These are phyloP conservation scores for Neofusicoccum laricinum DNA, from an alignment of 2,329 filamentous ascomycete genomes.

Conservation along the genomic window DNA sequence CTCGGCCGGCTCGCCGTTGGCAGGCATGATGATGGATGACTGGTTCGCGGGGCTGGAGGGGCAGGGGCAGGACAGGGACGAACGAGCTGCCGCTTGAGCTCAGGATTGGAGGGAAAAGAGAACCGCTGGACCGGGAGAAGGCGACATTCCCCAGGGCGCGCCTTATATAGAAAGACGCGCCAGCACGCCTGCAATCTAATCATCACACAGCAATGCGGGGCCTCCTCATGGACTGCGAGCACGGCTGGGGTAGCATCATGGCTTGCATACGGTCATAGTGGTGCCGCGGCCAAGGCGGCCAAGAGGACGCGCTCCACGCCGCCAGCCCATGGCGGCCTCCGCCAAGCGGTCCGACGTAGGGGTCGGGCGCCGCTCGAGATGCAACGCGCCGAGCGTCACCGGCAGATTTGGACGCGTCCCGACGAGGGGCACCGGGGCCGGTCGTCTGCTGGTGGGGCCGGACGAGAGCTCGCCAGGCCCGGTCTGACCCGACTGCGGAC, in stretches of 20 bases:
- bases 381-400: not conserved
- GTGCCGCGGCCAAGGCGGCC: conserved; percentile 10
- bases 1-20: conserved; percentile 54
- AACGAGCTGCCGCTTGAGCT: not conserved
- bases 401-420: not conserved
- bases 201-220: not conserved
- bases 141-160: not conserved
- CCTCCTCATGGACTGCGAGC: not conserved
- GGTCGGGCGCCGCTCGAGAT: not conserved
- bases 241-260: conserved; percentile 12
- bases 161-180: not conserved
- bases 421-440: not conserved
- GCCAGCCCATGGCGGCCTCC: not conserved
- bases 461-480: not conserved
- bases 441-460: too few species aligned
- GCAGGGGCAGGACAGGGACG: not conserved
- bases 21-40: conserved; percentile 2
- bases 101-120: not conserved
- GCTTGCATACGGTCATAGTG: not conserved
- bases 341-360: not conserved
- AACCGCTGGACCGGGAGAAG: not conserved
- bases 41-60: not conserved
- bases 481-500: not conserved
- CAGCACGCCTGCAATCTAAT: not conserved
- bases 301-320: conserved; percentile 3